Percentiles rank a stretch among this genome's conserved stretches.
phyloP scores from a whole-genome alignment of 2,329 filamentous ascomycete species.

The Penicillium sp. region DNA sequence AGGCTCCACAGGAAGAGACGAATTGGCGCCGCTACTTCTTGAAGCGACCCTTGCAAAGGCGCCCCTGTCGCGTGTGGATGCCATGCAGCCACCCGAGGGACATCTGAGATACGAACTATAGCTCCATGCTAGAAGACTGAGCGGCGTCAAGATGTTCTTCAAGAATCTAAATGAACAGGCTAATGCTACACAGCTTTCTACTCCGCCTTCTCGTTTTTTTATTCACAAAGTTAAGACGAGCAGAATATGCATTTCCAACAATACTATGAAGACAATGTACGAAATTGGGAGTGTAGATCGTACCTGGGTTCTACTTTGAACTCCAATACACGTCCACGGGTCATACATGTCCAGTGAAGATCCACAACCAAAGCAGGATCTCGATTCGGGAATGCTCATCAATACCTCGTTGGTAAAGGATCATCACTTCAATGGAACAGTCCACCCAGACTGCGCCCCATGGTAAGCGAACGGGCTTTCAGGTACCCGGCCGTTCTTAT shows the following conservation, averaged over 20 bases:
- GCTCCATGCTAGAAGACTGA: not conserved
- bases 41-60: not conserved
- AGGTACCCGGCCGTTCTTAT: slow-evolving; percentile 4
- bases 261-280: too few relatives aligned
- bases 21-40: not conserved
- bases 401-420: not conserved
- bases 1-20: not conserved
- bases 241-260: too few relatives aligned
- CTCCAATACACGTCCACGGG: too few relatives aligned
- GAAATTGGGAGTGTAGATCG: too few relatives aligned
- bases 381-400: not conserved
- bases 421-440: not conserved
- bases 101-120: not conserved
- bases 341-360: too few relatives aligned
- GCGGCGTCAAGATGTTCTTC: not conserved
- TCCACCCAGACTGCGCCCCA: not conserved
- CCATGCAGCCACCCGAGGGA: slow-evolving; percentile 2
- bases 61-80: not conserved
- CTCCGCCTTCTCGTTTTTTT: too few relatives aligned
- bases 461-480: slow-evolving; percentile 4
- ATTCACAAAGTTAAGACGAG: too few relatives aligned
- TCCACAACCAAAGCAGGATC: not conserved
- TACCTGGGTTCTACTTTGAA: not conserved
- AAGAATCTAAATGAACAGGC: too few relatives aligned
- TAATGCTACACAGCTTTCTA: too few relatives aligned